A percentile compares a stretch with the other conserved stretches of the same genome.
Conservation (phyloP, 2,329 filamentous ascomycete species). For the Diaporthe sp. region DNA sequence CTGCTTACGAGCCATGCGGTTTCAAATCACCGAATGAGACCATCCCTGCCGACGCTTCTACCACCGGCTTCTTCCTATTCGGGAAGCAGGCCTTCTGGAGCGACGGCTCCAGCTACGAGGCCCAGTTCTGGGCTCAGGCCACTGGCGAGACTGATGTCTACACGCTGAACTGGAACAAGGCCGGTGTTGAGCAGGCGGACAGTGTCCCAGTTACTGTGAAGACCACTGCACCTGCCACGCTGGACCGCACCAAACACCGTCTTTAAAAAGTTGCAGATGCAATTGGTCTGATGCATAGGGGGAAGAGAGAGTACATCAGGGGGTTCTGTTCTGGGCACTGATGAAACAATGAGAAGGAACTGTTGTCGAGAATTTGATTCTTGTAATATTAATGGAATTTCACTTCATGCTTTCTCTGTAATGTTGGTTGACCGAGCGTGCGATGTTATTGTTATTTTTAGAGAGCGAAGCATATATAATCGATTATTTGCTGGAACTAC, state of each 20-base stretch:
- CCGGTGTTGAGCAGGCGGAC: slow-evolving; percentile 26
- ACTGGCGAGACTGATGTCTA: slow-evolving; percentile 22
- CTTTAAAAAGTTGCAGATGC: not conserved
- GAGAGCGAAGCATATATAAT: not conserved
- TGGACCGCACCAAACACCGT: not conserved
- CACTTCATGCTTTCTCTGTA: not conserved
- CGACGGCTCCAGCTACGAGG: slow-evolving; percentile 20
- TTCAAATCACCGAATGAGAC: slow-evolving; percentile 20
- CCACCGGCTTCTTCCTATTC: slow-evolving; percentile 33
- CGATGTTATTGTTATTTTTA: not conserved
- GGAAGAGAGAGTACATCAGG: not conserved
- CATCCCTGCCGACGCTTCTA: slow-evolving; percentile 15
- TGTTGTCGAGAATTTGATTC: not conserved
- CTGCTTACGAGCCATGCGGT: slow-evolving; percentile 24
- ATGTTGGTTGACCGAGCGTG: not conserved
- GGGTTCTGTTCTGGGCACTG: not conserved
- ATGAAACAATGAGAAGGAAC: not conserved
- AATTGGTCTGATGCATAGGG: no score
- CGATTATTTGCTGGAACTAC: not conserved
- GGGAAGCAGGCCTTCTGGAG: slow-evolving; percentile 31
- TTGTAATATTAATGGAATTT: slow-evolving; percentile 28
- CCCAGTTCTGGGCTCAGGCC: slow-evolving; percentile 36
- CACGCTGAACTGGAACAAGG: slow-evolving; percentile 34
- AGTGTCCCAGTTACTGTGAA: slow-evolving; percentile 35
- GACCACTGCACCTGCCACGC: slow-evolving; percentile 9